These are phyloP conservation scores for Fonsecaea erecta DNA, from an alignment of 2,329 filamentous ascomycete genomes.

Conservation along the genomic window DNA sequence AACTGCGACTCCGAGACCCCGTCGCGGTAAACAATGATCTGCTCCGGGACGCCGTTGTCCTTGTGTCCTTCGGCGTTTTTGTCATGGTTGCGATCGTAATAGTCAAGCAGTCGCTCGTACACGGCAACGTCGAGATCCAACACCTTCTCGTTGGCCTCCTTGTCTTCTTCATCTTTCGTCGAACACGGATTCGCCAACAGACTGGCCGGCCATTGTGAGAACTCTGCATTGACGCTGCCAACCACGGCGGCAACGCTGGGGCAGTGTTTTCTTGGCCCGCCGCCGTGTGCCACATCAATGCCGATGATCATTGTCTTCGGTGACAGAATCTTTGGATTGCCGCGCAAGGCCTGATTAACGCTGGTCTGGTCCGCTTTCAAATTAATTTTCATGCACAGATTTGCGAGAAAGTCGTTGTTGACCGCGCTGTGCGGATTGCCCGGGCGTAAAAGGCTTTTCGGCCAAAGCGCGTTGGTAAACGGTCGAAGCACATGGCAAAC, in stretches of 20 bases:
- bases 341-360: constrained; percentile 65
- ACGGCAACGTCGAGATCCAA: constrained; percentile 66
- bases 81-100: constrained; percentile 45
- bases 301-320: constrained; percentile 83
- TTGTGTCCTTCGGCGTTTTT: constrained; percentile 32
- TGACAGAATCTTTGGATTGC: constrained; percentile 62
- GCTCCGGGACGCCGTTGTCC: constrained; percentile 64
- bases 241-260: constrained; percentile 84
- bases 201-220: constrained; percentile 78
- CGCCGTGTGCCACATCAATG: constrained; percentile 88
- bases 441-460: constrained; percentile 4
- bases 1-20: constrained; percentile 90
- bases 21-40: constrained; percentile 84
- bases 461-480: constrained; percentile 39
- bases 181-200: constrained; percentile 56
- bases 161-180: background rate
- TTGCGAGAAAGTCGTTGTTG: constrained; percentile 60
- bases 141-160: constrained; percentile 68
- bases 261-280: constrained; percentile 58
- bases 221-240: constrained; percentile 69
- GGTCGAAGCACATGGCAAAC: constrained; percentile 60
- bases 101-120: constrained; percentile 66
- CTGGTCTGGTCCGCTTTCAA: constrained; percentile 70
- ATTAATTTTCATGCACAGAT: constrained; percentile 79
- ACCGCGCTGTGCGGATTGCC: background rate